A percentile compares a stretch with the other conserved stretches of the same genome.
Evolutionary conservation across 73 alveolate species (phyloP).

Genomic region (Tetrahymena borealis): DNA sequence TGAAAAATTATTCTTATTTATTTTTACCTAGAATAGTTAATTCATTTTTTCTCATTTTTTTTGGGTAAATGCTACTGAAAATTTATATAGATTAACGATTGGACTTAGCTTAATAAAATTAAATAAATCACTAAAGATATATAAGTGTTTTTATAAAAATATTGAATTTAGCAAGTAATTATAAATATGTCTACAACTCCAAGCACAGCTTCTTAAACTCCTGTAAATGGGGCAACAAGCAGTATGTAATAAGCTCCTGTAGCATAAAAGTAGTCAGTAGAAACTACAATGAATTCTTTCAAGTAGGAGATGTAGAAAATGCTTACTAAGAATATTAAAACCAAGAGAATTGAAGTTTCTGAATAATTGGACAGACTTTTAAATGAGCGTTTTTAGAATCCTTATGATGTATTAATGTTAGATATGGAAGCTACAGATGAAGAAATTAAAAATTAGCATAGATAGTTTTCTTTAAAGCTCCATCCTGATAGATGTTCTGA

Average conservation of each 20-base stretch:
- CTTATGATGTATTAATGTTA: constrained; percentile 81
- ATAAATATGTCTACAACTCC: not conserved
- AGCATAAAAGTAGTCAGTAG: not conserved
- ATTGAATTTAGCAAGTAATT: not conserved
- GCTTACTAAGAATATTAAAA: not conserved
- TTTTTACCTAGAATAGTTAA: too few species aligned
- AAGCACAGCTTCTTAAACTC: not conserved
- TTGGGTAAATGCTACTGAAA: too few species aligned
- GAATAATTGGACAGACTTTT: constrained; percentile 38
- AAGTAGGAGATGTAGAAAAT: not conserved
- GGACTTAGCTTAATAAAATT: not conserved
- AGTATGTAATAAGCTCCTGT: not conserved
- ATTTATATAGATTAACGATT: too few species aligned
- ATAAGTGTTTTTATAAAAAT: not conserved
- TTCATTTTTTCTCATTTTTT: too few species aligned
- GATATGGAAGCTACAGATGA: constrained; percentile 86
- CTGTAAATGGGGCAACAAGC: not conserved
- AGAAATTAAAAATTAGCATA: constrained; percentile 76
- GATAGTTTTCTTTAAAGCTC: constrained; percentile 65
- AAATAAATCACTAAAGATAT: not conserved
- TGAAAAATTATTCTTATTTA: too few species aligned
- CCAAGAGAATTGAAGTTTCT: constrained; percentile 15
- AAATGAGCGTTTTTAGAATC: constrained; percentile 54
- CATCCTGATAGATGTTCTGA: constrained; percentile 94
- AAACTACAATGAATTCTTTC: not conserved